A percentile compares a stretch with the other conserved stretches of the same genome.
These are phyloP conservation scores for Aspergillus niger DNA, from an alignment of 2,329 filamentous ascomycete species.

Conservation along the genomic window DNA sequence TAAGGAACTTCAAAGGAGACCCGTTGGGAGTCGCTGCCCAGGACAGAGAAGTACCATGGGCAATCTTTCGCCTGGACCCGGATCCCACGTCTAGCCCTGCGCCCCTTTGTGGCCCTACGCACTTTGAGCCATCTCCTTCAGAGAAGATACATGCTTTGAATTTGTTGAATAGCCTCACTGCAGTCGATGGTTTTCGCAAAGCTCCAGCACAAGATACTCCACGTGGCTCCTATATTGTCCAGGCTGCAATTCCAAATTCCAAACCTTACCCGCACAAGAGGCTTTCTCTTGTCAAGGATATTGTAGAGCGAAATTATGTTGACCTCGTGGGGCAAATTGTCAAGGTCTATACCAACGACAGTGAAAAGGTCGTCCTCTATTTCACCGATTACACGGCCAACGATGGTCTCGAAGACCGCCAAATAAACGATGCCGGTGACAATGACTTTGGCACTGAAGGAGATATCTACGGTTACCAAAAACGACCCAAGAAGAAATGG, in stretches of 20 bases:
- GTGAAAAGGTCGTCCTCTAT: constrained; percentile 63
- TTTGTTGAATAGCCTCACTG: constrained; percentile 28
- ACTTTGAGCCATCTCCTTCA: constrained; percentile 27
- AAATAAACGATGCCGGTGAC: constrained; percentile 35
- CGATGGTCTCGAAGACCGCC: constrained; percentile 60
- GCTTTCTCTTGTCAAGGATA: constrained; percentile 67
- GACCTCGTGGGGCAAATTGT: constrained; percentile 74
- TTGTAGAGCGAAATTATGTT: constrained; percentile 59
- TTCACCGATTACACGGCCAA: constrained; percentile 84
- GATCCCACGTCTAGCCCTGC: constrained; percentile 22
- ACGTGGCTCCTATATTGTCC: not conserved
- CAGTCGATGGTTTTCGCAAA: constrained; percentile 15
- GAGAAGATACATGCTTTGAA: constrained; percentile 34
- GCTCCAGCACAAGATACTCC: not conserved
- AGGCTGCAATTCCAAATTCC: constrained; percentile 9
- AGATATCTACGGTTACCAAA: constrained; percentile 59
- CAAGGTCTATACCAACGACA: constrained; percentile 50
- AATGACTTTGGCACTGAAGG: constrained; percentile 46
- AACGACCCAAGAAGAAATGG: constrained; percentile 55
- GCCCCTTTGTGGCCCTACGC: constrained; percentile 31
- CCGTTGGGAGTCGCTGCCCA: constrained; percentile 32
- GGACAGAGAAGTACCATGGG: constrained; percentile 33
- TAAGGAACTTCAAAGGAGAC: constrained; percentile 24
- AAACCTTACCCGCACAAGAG: constrained; percentile 14
- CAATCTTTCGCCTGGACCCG: constrained; percentile 35